phyloP scores from a whole-genome alignment of 2,329 filamentous ascomycete species.

The Daldinia eschscholtzii region DNA sequence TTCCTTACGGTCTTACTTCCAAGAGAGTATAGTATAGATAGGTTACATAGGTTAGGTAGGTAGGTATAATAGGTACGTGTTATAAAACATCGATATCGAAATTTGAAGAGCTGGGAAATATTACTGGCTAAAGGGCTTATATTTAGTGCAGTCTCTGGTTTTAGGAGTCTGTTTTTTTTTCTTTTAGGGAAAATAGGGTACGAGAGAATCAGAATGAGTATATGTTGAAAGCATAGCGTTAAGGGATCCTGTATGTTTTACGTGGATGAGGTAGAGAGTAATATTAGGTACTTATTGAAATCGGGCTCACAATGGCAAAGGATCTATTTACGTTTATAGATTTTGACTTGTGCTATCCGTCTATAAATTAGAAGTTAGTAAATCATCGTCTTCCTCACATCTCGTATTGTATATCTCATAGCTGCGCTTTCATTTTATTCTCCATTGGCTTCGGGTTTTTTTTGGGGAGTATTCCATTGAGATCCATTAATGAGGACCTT shows the following conservation, averaged over 20 bases:
- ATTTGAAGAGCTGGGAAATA: neutral
- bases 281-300: neutral
- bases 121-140: no score
- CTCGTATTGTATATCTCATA: neutral
- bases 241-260: no score
- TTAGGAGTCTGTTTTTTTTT: neutral
- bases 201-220: slow-evolving; percentile 1
- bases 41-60: neutral
- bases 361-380: neutral
- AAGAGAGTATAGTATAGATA: slow-evolving; percentile 5
- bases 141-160: neutral
- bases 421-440: neutral
- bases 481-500: neutral
- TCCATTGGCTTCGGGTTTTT: neutral
- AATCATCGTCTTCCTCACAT: neutral
- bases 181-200: neutral
- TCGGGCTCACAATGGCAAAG: no score
- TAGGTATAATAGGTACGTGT: neutral
- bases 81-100: neutral
- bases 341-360: neutral
- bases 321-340: no score
- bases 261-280: neutral
- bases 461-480: neutral
- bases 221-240: slow-evolving; percentile 1
- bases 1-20: neutral